A percentile compares a stretch with the other conserved stretches of the same genome.
Conservation (phyloP, 2,329 filamentous ascomycete genomes). For the Diplodia scrobiculata region DNA sequence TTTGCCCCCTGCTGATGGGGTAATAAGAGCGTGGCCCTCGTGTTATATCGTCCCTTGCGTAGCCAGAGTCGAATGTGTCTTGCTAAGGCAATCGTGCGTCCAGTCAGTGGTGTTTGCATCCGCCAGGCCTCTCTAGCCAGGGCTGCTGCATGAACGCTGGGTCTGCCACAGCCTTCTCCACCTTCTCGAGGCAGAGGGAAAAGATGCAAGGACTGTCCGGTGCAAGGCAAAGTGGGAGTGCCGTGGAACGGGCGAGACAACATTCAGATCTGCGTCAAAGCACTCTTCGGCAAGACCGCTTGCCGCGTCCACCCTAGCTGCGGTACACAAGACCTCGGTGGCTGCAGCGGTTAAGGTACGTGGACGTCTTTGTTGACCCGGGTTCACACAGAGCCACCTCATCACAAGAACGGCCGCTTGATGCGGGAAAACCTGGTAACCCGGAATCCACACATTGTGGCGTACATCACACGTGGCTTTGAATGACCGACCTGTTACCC, state of each 20-base stretch:
- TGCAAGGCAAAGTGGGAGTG: neutral
- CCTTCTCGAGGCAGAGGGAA: neutral
- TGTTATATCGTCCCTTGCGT: slow-evolving; percentile 19
- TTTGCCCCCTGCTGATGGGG: slow-evolving; percentile 8
- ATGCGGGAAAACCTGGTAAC: neutral
- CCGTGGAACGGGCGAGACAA: neutral
- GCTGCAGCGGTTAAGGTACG: slow-evolving; percentile 8
- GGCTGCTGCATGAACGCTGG: neutral
- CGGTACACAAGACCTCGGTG: slow-evolving; percentile 9
- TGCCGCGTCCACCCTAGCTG: neutral
- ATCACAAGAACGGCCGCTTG: slow-evolving; percentile 10
- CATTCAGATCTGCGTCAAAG: neutral
- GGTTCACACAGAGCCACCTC: slow-evolving; percentile 15
- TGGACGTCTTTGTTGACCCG: slow-evolving; percentile 7
- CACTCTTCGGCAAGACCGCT: neutral
- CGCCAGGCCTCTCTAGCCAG: neutral
- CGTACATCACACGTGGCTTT: slow-evolving; percentile 11
- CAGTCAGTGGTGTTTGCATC: neutral
- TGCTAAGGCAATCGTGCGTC: slow-evolving; percentile 1
- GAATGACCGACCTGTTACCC: neutral
- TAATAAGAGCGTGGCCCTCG: neutral
- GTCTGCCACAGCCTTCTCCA: neutral
- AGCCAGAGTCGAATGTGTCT: neutral
- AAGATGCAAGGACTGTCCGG: slow-evolving; percentile 1
- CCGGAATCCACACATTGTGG: neutral